Conservation (phyloP, 495 filamentous ascomycete genomes). For the Penicillium steckii region DNA sequence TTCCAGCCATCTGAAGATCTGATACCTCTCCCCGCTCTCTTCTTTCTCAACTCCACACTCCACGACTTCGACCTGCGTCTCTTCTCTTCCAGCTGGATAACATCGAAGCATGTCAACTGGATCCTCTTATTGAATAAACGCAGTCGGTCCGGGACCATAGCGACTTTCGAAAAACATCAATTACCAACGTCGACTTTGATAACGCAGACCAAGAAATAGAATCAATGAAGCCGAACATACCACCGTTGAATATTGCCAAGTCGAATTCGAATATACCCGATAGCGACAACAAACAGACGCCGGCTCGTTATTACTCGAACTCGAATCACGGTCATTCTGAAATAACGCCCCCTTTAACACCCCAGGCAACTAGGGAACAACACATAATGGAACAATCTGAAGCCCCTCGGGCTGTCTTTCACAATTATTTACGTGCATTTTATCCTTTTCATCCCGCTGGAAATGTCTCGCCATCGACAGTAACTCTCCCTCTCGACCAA, state of each 20-base stretch:
- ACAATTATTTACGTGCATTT: conserved; percentile 95
- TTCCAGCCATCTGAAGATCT: conserved; percentile 26
- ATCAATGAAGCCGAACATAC: conserved; percentile 55
- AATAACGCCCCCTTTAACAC: conserved; percentile 74
- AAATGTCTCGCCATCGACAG: conserved; percentile 68
- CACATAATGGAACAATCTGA: conserved; percentile 46
- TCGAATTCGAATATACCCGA: conserved; percentile 49
- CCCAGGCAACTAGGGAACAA: conserved; percentile 56
- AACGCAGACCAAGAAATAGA: conserved; percentile 30
- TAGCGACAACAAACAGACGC: conserved; percentile 26
- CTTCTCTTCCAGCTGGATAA: conserved; percentile 5
- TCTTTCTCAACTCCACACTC: conserved; percentile 10
- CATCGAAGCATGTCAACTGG: conserved; percentile 35
- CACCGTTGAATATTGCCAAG: conserved; percentile 73
- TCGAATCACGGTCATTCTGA: conserved; percentile 36
- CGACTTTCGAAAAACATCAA: conserved; percentile 10
- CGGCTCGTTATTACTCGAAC: conserved; percentile 31
- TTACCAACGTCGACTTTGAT: background rate
- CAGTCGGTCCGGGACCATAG: conserved; percentile 34
- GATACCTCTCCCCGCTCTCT: conserved; percentile 14
- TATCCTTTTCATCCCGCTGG: conserved; percentile 85
- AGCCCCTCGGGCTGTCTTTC: conserved; percentile 65
- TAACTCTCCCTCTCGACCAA: conserved; percentile 82
- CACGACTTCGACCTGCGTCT: conserved; percentile 9
- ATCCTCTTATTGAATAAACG: conserved; percentile 28